These are phyloP conservation scores for Coemansia sp. DNA, from an alignment of 192 early-diverging fungal genomes.

Conservation along the genomic window DNA sequence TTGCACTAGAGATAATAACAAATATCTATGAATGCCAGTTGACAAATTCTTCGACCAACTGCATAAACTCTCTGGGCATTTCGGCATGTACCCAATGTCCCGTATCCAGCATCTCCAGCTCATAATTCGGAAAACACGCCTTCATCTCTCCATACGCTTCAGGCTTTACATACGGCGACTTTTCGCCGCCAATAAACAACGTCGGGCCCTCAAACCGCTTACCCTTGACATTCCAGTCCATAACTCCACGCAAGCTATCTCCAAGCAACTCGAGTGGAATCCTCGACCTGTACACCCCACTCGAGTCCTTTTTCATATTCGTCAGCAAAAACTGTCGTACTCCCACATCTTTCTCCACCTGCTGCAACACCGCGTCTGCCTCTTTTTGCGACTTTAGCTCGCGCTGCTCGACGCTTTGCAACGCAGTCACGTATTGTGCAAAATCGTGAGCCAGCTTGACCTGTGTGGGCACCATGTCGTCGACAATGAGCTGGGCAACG, in stretches of 20 bases:
- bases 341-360: constrained; percentile 53
- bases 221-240: constrained; percentile 53
- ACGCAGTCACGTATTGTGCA: constrained; percentile 54
- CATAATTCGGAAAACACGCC: constrained; percentile 69
- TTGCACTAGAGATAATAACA: neutral
- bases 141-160: constrained; percentile 58
- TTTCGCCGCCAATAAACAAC: constrained; percentile 80
- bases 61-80: constrained; percentile 66
- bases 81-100: constrained; percentile 93
- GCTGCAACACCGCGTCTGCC: constrained; percentile 61
- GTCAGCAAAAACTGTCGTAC: constrained; percentile 87
- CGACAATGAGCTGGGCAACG: constrained; percentile 63
- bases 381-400: constrained; percentile 57
- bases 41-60: constrained; percentile 58
- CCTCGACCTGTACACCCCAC: constrained; percentile 60
- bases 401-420: constrained; percentile 59
- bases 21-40: constrained; percentile 1
- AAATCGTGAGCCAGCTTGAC: constrained; percentile 59
- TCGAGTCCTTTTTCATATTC: constrained; percentile 70
- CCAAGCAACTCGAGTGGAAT: constrained; percentile 74
- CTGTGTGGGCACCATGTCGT: constrained; percentile 68
- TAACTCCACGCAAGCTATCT: constrained; percentile 55
- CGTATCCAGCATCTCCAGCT: constrained; percentile 68
- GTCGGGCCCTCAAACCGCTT: constrained; percentile 61
- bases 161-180: constrained; percentile 66